These are phyloP conservation scores for Nothophytophthora sp. DNA, from an alignment of 352 stramenopile species.

Conservation along the genomic window DNA sequence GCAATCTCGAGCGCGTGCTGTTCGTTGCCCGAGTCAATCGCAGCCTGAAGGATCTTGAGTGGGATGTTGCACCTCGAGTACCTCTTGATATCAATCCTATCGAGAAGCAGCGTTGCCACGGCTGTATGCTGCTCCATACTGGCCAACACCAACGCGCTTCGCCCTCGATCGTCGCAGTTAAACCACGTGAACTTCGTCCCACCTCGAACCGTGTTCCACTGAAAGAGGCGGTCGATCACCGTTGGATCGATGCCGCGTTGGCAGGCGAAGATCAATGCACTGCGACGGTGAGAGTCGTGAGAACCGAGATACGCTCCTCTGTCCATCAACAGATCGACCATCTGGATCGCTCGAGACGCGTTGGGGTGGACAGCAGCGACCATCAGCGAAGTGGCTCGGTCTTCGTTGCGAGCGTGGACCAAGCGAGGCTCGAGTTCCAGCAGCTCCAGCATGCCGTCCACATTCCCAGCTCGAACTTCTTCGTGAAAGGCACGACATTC, in stretches of 20 bases:
- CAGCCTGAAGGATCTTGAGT: slow-evolving; percentile 15
- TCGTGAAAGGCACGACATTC: slow-evolving; percentile 1
- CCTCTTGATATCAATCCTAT: slow-evolving; percentile 4
- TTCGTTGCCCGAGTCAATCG: slow-evolving; percentile 8
- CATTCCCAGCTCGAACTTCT: neutral
- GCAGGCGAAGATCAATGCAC: slow-evolving; percentile 13
- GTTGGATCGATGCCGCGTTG: neutral
- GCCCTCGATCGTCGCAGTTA: slow-evolving; percentile 5
- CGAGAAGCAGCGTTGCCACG: slow-evolving; percentile 8
- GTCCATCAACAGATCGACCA: slow-evolving; percentile 9
- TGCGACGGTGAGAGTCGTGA: neutral
- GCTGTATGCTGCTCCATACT: slow-evolving; percentile 5
- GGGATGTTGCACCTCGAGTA: slow-evolving; percentile 13
- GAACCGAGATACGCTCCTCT: slow-evolving; percentile 4
- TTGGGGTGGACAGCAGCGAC: slow-evolving; percentile 6
- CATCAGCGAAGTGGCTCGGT: slow-evolving; percentile 14
- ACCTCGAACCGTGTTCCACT: neutral
- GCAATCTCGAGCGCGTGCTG: slow-evolving; percentile 8
- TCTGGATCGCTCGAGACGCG: neutral
- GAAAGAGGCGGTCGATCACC: slow-evolving; percentile 6
- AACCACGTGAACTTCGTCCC: slow-evolving; percentile 14
- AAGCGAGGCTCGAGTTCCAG: slow-evolving; percentile 4
- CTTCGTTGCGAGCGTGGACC: slow-evolving; percentile 7
- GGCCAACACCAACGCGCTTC: slow-evolving; percentile 14
- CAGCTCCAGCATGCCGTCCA: slow-evolving; percentile 1